A percentile compares a stretch with the other conserved stretches of the same genome.
phyloP scores from a whole-genome alignment of 495 filamentous ascomycete genomes.

The Choiromyces venosus region DNA sequence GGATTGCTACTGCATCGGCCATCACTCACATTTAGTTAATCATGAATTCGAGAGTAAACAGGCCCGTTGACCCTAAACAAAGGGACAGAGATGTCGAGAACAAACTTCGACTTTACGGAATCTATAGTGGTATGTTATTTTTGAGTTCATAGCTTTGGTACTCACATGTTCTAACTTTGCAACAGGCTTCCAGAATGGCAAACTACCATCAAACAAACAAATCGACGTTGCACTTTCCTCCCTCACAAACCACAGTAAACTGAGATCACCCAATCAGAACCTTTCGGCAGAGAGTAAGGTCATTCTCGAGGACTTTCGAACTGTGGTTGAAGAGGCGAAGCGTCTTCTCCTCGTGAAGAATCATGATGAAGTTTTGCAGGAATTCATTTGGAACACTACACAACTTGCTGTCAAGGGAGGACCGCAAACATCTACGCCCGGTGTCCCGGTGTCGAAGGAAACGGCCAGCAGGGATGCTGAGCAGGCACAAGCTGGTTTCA shows the following conservation, averaged over 20 bases:
- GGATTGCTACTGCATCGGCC: neutral
- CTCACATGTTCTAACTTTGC: slow-evolving; percentile 31
- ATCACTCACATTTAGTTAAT: slow-evolving; percentile 5
- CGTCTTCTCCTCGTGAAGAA: slow-evolving; percentile 88
- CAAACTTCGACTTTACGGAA: slow-evolving; percentile 94
- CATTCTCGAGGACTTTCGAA: slow-evolving; percentile 68
- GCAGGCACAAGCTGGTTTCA: slow-evolving; percentile 74
- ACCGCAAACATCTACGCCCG: slow-evolving; percentile 56
- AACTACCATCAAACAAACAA: slow-evolving; percentile 92
- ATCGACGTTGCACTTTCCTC: slow-evolving; percentile 91
- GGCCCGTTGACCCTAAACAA: slow-evolving; percentile 42
- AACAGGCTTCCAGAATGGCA: slow-evolving; percentile 81
- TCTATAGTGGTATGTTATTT: slow-evolving; percentile 59
- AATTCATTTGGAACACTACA: slow-evolving; percentile 91
- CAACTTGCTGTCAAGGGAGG: slow-evolving; percentile 53
- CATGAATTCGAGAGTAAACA: slow-evolving; percentile 45
- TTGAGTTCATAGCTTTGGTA: neutral
- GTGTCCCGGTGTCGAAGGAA: slow-evolving; percentile 65
- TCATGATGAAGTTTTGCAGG: slow-evolving; percentile 85
- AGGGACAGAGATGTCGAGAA: slow-evolving; percentile 66
- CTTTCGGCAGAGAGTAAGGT: slow-evolving; percentile 74
- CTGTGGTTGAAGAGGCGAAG: slow-evolving; percentile 86
- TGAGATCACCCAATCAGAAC: slow-evolving; percentile 60
- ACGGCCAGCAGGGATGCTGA: slow-evolving; percentile 52
- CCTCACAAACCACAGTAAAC: slow-evolving; percentile 51